Base-by-base conservation (phyloP, 176 grass and related monocot genomes). In the Raddia guianensis region DNA sequence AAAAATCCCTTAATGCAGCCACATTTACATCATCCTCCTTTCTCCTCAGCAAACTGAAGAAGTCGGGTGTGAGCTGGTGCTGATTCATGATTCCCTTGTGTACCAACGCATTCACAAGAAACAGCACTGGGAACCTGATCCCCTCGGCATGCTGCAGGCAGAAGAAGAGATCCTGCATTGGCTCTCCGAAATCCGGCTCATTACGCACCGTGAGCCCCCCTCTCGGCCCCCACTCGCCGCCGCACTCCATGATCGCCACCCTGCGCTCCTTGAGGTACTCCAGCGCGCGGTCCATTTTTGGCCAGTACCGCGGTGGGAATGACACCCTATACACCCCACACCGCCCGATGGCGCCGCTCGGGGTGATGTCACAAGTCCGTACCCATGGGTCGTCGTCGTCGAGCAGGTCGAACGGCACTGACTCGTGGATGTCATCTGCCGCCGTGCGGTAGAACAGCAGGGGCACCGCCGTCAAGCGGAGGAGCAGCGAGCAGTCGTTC, bases 361-460 rank as follows among this genome's bases (percentile, higher is more conserved):
- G 83, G 43, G 92, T 98, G 82, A 98, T 89, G 54, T 98, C 90
- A 2, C 83, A 81, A 46, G 86, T 94, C 6, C 95, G 63, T 67
- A 98, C 94, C 95, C 95, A 98, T 0, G 91, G 95, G 65, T 98
- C 92, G 5, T 92, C 90, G 2, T 98, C 95, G 14, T 98, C 91
- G 8, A 92, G 82, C 42, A 98, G 72, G 77, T 90, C 85, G 58
- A 83, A 82, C 1, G 95, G 88, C 69, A 92, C 82, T 1, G 95
- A 70, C 12, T 55, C 83, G 50, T 89, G 58, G 73, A 94, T 94
- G 82, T 92, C 95, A 75, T 94, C 95, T 27, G 94, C 92, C 0
- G 92, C 92, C n/a, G 90, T 98, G 48, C 90, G 88, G 76, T 98
- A 94, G 58, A 74, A 87, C 3, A 91, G 46, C 20, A 40, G 48